Evolutionary conservation across 2,329 filamentous ascomycete genomes (phyloP).

Genomic region (Xylariaceae sp.): DNA sequence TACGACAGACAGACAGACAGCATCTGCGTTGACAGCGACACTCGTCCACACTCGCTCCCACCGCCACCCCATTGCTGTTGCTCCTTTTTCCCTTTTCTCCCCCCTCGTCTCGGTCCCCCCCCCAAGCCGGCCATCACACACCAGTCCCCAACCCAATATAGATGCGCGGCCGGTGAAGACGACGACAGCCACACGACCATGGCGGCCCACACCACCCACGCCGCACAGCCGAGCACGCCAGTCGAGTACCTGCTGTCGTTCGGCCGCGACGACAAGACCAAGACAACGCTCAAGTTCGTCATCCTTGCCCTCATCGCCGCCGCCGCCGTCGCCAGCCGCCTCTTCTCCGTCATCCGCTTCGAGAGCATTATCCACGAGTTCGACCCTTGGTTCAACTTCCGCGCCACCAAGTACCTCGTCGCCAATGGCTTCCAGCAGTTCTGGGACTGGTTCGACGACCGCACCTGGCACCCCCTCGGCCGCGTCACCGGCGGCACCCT

Average conservation of each 20-base stretch:
- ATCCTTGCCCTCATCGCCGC: conserved; percentile 90
- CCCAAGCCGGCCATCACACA: too few species aligned
- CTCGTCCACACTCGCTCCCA: too few species aligned
- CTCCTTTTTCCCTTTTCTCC: too few species aligned
- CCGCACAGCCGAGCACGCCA: conserved; percentile 28
- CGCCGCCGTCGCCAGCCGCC: conserved; percentile 84
- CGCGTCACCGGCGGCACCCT: conserved; percentile 98
- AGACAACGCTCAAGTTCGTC: conserved; percentile 79
- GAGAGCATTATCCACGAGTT: conserved; percentile 99
- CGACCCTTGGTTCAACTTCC: conserved; percentile 99
- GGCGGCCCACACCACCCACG: conserved; percentile 13
- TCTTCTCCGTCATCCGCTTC: conserved; percentile 98
- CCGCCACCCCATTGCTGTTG: too few species aligned
- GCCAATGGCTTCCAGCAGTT: conserved; percentile 97
- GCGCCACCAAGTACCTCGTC: conserved; percentile 95
- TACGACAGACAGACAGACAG: too few species aligned
- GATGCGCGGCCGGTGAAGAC: too few species aligned
- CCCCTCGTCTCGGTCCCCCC: too few species aligned
- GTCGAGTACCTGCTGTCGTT: conserved; percentile 56
- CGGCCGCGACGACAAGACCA: conserved; percentile 76
- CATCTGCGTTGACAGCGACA: too few species aligned
- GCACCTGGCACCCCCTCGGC: conserved; percentile 98
- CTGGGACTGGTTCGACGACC: conserved; percentile 99
- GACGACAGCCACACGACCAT: background rate
- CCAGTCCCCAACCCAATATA: too few species aligned